Evolutionary conservation across 2,329 filamentous ascomycete species (phyloP).

Genomic region (Arthrinium phaeospermum): DNA sequence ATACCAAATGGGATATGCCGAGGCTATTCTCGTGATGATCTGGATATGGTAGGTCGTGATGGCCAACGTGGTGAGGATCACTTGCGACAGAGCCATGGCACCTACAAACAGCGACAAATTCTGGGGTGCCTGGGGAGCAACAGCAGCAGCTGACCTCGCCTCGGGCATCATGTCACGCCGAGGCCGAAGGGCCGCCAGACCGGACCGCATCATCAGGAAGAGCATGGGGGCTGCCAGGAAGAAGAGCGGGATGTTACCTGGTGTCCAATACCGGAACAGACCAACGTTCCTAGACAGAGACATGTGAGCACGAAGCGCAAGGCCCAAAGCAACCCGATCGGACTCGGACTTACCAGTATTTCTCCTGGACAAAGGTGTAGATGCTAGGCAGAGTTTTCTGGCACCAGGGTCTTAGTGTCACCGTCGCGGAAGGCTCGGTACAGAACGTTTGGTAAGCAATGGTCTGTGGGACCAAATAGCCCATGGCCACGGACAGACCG

Average conservation of each 20-base stretch:
- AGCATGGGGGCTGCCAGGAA: conserved; percentile 81
- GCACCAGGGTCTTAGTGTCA: conserved; percentile 74
- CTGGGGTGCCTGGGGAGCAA: neutral
- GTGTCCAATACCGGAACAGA: conserved; percentile 88
- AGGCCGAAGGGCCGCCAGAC: conserved; percentile 44
- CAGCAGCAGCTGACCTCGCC: neutral
- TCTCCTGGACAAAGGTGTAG: conserved; percentile 84
- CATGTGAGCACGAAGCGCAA: conserved; percentile 6
- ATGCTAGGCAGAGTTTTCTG: conserved; percentile 76
- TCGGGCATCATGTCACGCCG: neutral
- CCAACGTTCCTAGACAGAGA: conserved; percentile 79
- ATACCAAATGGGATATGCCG: conserved; percentile 90
- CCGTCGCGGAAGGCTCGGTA: conserved; percentile 33
- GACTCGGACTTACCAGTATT: conserved; percentile 77
- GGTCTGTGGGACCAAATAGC: conserved; percentile 74
- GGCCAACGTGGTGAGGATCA: conserved; percentile 73
- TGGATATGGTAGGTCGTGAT: conserved; percentile 89
- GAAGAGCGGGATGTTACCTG: conserved; percentile 87
- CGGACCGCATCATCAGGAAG: conserved; percentile 68
- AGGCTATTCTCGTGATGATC: conserved; percentile 88
- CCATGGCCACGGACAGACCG: conserved; percentile 70
- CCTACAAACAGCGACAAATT: conserved; percentile 43
- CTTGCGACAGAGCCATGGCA: conserved; percentile 74
- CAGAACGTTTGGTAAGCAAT: conserved; percentile 79
- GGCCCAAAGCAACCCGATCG: neutral